A percentile compares a stretch with the other conserved stretches of the same genome.
Conservation (phyloP, 352 stramenopile species). For the Globisporangium orthogonon region DNA sequence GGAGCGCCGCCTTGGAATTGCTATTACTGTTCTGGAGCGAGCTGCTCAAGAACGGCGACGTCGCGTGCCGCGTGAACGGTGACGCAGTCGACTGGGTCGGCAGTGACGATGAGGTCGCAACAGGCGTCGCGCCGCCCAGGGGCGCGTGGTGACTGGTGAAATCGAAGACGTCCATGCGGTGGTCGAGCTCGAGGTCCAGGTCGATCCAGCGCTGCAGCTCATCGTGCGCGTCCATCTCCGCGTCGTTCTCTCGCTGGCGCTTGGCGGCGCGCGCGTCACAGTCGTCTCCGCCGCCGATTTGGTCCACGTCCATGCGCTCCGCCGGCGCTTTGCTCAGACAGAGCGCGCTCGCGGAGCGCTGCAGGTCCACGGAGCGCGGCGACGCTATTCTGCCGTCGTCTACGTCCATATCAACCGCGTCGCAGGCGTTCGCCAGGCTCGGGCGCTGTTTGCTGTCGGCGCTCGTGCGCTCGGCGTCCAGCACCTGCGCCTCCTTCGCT, state of each 20-base stretch:
- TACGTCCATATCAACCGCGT: constrained; percentile 10
- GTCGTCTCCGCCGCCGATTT: constrained; percentile 1
- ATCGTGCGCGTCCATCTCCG: constrained; percentile 38
- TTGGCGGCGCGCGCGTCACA: constrained; percentile 9
- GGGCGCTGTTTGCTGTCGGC: constrained; percentile 14
- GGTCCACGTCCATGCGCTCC: constrained; percentile 3
- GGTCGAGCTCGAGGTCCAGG: constrained; percentile 46
- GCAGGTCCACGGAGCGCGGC: constrained; percentile 11
- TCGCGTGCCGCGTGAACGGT: constrained; percentile 5
- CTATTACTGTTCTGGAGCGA: constrained; percentile 16
- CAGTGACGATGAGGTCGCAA: constrained; percentile 1
- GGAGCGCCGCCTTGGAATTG: constrained; percentile 7
- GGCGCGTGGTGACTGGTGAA: constrained; percentile 18
- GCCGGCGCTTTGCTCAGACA: constrained; percentile 1
- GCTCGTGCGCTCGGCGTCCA: constrained; percentile 5
- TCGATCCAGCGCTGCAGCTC: constrained; percentile 62
- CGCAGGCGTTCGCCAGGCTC: not conserved
- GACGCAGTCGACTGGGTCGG: constrained; percentile 1
- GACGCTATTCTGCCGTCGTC: constrained; percentile 13
- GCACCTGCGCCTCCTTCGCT: constrained; percentile 10
- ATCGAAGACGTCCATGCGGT: constrained; percentile 54
- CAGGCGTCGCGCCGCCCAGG: not conserved
- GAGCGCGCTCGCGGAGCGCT: constrained; percentile 1
- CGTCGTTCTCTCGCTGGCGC: constrained; percentile 13
- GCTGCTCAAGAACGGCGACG: constrained; percentile 8